phyloP scores from a whole-genome alignment of 106 monocot species.

The Acorus gramineus region DNA sequence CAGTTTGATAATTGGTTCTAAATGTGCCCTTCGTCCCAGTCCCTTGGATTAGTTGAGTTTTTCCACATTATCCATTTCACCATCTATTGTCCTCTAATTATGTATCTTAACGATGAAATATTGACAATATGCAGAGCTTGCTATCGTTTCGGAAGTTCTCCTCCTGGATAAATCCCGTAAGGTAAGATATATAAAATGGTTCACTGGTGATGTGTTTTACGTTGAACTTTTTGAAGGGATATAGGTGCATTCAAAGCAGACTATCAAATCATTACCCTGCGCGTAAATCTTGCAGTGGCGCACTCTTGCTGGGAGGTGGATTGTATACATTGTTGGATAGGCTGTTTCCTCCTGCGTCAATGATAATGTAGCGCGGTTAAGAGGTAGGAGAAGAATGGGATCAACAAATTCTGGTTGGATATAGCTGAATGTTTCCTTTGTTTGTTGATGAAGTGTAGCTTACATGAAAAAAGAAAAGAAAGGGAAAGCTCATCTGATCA shows the following conservation, averaged over 20 bases:
- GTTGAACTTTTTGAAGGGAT: background rate
- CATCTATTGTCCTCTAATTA: background rate
- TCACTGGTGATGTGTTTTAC: background rate
- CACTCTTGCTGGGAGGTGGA: conserved; percentile 82
- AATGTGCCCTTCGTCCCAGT: too few species aligned
- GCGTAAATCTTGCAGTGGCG: conserved; percentile 47
- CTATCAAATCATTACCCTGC: background rate
- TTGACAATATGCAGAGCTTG: conserved; percentile 50
- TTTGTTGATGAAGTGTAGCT: too few species aligned
- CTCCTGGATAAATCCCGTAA: conserved; percentile 95
- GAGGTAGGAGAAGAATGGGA: too few species aligned
- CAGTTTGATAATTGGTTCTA: too few species aligned
- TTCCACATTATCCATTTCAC: too few species aligned
- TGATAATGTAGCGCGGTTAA: conserved; percentile 49
- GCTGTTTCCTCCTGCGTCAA: conserved; percentile 53
- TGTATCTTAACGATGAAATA: background rate
- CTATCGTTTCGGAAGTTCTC: conserved; percentile 89
- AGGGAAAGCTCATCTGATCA: too few species aligned
- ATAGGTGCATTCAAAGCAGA: background rate
- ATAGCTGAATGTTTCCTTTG: too few species aligned
- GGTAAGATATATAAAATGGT: conserved; percentile 27
- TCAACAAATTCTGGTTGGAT: too few species aligned
- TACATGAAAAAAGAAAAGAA: too few species aligned
- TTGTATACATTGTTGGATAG: conserved; percentile 83
- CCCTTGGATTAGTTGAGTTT: too few species aligned